Evolutionary conservation across 163 green algal genomes (phyloP).

Genomic region (Scenedesmus sp.): DNA sequence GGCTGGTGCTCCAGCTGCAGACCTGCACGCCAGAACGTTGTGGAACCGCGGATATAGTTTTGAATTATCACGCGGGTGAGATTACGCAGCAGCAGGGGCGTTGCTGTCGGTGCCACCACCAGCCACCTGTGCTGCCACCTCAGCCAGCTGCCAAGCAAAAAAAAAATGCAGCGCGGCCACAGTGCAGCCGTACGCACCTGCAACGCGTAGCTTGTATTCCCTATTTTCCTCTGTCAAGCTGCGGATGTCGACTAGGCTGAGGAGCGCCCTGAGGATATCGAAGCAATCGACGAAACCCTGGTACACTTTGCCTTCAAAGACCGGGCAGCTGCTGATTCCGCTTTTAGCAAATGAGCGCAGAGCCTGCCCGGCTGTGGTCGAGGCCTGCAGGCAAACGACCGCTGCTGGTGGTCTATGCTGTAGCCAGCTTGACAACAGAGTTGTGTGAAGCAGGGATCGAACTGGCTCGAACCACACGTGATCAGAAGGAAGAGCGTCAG

Average conservation of each 20-base stretch:
- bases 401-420: slow-evolving; percentile 36
- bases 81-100: not conserved
- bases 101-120: not conserved
- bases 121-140: slow-evolving; percentile 1
- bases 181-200: slow-evolving; percentile 4
- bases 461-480: slow-evolving; percentile 38
- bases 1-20: slow-evolving; percentile 53
- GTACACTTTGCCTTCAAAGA: slow-evolving; percentile 48
- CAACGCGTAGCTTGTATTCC: slow-evolving; percentile 39
- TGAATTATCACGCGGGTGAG: too few relatives aligned
- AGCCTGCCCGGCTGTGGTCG: slow-evolving; percentile 42
- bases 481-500: slow-evolving; percentile 17
- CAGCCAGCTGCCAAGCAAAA: not conserved
- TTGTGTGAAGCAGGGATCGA: slow-evolving; percentile 35
- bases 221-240: slow-evolving; percentile 48
- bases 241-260: slow-evolving; percentile 46
- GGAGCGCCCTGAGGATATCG: slow-evolving; percentile 51
- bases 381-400: slow-evolving; percentile 44
- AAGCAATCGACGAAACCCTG: slow-evolving; percentile 52
- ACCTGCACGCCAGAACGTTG: slow-evolving; percentile 15
- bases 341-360: slow-evolving; percentile 39
- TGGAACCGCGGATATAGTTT: too few relatives aligned
- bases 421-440: slow-evolving; percentile 23
- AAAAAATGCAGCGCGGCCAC: not conserved
- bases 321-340: slow-evolving; percentile 39